These are phyloP conservation scores for Leptodermis oblonga DNA, from an alignment of 257 asterid species.

Conservation along the genomic window DNA sequence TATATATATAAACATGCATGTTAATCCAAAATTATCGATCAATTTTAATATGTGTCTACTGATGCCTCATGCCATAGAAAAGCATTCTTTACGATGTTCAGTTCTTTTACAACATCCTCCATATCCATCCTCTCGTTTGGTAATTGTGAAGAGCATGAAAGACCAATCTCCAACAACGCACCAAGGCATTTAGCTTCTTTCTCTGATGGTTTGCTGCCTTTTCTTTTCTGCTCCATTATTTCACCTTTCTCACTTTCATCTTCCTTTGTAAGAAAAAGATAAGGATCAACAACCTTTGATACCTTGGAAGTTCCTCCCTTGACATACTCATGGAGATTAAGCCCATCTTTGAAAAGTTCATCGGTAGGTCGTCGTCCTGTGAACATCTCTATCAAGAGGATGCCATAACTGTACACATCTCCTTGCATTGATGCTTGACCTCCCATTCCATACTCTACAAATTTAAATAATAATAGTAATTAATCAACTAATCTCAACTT, in stretches of 20 bases:
- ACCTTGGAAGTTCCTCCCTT: slow-evolving; percentile 24
- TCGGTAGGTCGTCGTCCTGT: slow-evolving; percentile 43
- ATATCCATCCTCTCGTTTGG: slow-evolving; percentile 14
- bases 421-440: slow-evolving; percentile 29
- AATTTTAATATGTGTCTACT: too few relatives aligned
- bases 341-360: slow-evolving; percentile 32
- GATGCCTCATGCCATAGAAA: too few relatives aligned
- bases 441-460: slow-evolving; percentile 53
- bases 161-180: slow-evolving; percentile 18
- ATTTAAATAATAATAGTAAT: not conserved
- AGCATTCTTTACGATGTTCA: slow-evolving; percentile 8
- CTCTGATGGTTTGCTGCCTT: not conserved
- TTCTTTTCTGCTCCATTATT: not conserved
- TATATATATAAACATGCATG: too few relatives aligned
- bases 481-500: not conserved
- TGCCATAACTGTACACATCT: slow-evolving; percentile 51
- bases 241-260: not conserved
- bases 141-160: slow-evolving; percentile 19
- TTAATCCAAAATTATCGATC: too few relatives aligned
- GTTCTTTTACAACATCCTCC: slow-evolving; percentile 13
- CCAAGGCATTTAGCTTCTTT: slow-evolving; percentile 3
- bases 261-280: not conserved
- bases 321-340: slow-evolving; percentile 37
- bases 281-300: slow-evolving; percentile 25
- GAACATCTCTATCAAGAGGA: slow-evolving; percentile 44